Percentiles rank a stretch among this genome's conserved stretches.
phyloP scores from a whole-genome alignment of 1,139 yeast genomes.

The Yamadazyma blattariae region DNA sequence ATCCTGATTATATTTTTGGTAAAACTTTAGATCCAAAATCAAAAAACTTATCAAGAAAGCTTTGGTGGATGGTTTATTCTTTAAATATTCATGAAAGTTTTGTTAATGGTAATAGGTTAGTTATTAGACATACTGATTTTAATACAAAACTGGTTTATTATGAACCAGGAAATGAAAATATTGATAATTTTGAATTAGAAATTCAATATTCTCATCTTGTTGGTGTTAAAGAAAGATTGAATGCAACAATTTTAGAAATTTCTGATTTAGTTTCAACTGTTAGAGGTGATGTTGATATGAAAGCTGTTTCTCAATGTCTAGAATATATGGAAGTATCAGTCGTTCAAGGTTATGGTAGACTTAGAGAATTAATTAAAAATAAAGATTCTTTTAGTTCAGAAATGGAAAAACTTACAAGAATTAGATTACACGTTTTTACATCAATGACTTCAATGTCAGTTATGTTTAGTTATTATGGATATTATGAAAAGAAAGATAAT shows the following conservation, averaged over 20 bases:
- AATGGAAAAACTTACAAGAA: constrained; percentile 7
- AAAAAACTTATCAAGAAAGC: constrained; percentile 32
- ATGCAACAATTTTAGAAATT: not conserved
- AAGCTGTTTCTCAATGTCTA: constrained; percentile 19
- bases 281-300: constrained; percentile 18
- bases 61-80: constrained; percentile 28
- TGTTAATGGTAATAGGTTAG: constrained; percentile 21
- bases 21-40: constrained; percentile 19
- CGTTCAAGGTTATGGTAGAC: constrained; percentile 11
- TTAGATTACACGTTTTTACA: constrained; percentile 24
- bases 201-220: constrained; percentile 6
- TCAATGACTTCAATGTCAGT: constrained; percentile 23
- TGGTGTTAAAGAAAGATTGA: constrained; percentile 1
- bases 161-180: constrained; percentile 17
- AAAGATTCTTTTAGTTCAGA: constrained; percentile 7
- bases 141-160: constrained; percentile 17
- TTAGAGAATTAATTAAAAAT: constrained; percentile 1
- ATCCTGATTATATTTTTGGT: constrained; percentile 36
- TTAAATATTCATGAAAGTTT: constrained; percentile 18
- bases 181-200: constrained; percentile 25
- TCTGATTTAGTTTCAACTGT: constrained; percentile 17
- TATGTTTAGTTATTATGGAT: constrained; percentile 25
- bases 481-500: constrained; percentile 26
- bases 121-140: constrained; percentile 10
- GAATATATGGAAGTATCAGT: constrained; percentile 26